These are phyloP conservation scores for Chaetomium fimeti DNA, from an alignment of 495 filamentous ascomycete species.

Conservation along the genomic window DNA sequence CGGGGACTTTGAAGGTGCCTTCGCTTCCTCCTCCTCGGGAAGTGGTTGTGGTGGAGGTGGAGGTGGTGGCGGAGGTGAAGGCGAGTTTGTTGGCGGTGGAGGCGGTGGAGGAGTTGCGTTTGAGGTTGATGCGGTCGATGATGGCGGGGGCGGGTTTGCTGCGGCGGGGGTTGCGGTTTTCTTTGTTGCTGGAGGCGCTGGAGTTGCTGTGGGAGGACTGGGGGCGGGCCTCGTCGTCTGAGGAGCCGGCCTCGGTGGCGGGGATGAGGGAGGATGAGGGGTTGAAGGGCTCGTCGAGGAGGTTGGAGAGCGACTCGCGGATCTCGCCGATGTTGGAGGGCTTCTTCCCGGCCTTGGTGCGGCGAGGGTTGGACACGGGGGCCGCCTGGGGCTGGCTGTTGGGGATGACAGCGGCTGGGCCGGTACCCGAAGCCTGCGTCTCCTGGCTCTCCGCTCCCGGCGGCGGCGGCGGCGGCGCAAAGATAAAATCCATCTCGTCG, in stretches of 20 bases:
- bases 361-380: conserved; percentile 53
- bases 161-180: conserved; percentile 43
- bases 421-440: conserved; percentile 37
- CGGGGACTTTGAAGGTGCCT: conserved; percentile 56
- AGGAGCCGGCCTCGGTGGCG: conserved; percentile 45
- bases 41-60: background rate
- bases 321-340: conserved; percentile 74
- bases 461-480: conserved; percentile 50
- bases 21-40: no score
- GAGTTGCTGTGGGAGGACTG: conserved; percentile 25
- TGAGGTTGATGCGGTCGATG: conserved; percentile 79
- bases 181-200: conserved; percentile 38
- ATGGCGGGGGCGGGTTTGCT: conserved; percentile 55
- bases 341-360: conserved; percentile 57
- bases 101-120: conserved; percentile 58
- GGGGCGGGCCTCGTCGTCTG: conserved; percentile 39
- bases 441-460: conserved; percentile 36
- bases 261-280: conserved; percentile 43
- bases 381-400: conserved; percentile 46
- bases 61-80: conserved; percentile 51
- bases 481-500: conserved; percentile 75
- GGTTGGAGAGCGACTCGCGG: conserved; percentile 72
- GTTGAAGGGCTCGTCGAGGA: conserved; percentile 65
- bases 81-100: conserved; percentile 51
- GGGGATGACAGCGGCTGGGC: conserved; percentile 38